Base-by-base conservation (phyloP, 805 yeast genomes). In the Saccharomyces paradoxus region DNA sequence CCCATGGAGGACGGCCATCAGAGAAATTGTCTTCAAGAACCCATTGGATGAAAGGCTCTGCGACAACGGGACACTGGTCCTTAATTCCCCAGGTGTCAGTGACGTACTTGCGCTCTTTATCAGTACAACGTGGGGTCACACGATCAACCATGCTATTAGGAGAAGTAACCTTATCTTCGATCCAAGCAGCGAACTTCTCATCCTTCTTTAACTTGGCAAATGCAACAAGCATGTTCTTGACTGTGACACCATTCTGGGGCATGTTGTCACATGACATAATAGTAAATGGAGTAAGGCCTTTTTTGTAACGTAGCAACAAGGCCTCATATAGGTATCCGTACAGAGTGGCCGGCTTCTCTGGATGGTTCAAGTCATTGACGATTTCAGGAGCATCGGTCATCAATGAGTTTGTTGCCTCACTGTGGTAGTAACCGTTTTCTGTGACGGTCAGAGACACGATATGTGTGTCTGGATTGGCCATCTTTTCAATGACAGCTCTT, bases 101-200 rank as follows among this genome's bases (percentile, higher is more conserved):
- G 10, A 53, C 26, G 32, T 53, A 50, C 10, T n/a, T 28, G 22
- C 53, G 53, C n/a, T 53, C 55, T 10, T 14, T 26, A 7, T 50
- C 55, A 12, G 55, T 53, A 4, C 53, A 41, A 13, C 32, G 32
- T n/a, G 55, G 55, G 41, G 55, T 53, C 3, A 53, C 55, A 53
- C 55, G 55, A 27, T 53, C 55, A n/a, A 53, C 55, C 55, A 53
- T 53, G 14, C 46, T 13, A 47, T 50, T 53, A 14, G 55, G 55
- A 26, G 55, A 24, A 17, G 55, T 52, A 27, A 53, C 50, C 21
- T 50, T 21, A 13, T 41, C 26, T 12, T 37, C 55, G 21, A 53
- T 41, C 55, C 55, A 53, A 6, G 41, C 53, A 21, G 55, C 49
- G 29, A 53, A 49, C n/a, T 50, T 26, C 17, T 26, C 22, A 28